Conservation (phyloP, 2,329 filamentous ascomycete genomes). For the Microdochium trichocladiopsis region DNA sequence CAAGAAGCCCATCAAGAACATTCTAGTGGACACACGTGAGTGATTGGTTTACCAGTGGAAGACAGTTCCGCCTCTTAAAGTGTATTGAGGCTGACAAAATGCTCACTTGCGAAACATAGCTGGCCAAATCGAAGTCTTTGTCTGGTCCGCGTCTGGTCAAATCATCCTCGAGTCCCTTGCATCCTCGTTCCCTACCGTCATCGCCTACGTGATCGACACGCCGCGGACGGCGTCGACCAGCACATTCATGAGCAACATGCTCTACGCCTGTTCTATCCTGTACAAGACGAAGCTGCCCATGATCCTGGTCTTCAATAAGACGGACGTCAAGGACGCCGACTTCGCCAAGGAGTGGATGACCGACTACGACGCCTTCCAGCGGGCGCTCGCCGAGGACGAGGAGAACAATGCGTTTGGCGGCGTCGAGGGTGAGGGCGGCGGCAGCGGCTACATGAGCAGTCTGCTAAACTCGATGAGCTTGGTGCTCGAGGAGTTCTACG, state of each 20-base stretch:
- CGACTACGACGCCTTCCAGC: conserved; percentile 93
- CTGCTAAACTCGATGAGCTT: conserved; percentile 96
- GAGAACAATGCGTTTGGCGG: conserved; percentile 69
- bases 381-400: conserved; percentile 74
- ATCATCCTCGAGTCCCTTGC: conserved; percentile 91
- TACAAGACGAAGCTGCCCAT: conserved; percentile 99
- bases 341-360: conserved; percentile 99
- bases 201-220: conserved; percentile 96
- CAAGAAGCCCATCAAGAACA: conserved; percentile 65
- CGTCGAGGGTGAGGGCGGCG: conserved; percentile 61
- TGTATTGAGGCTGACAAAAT: not conserved
- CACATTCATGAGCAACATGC: conserved; percentile 99
- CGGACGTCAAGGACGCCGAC: conserved; percentile 82
- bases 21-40: conserved; percentile 79
- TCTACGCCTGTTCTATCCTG: conserved; percentile 95
- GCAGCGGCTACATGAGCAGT: conserved; percentile 93
- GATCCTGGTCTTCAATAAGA: conserved; percentile 99
- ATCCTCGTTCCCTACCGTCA: conserved; percentile 90
- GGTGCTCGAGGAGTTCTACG: conserved; percentile 96
- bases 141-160: conserved; percentile 93
- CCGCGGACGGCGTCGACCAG: conserved; percentile 87
- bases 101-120: conserved; percentile 26
- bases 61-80: no score
- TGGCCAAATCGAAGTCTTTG: conserved; percentile 97
- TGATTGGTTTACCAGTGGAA: not conserved